Evolutionary conservation across 768 basidiomycete genomes (phyloP).

Genomic region (Galerina sulciceps): DNA sequence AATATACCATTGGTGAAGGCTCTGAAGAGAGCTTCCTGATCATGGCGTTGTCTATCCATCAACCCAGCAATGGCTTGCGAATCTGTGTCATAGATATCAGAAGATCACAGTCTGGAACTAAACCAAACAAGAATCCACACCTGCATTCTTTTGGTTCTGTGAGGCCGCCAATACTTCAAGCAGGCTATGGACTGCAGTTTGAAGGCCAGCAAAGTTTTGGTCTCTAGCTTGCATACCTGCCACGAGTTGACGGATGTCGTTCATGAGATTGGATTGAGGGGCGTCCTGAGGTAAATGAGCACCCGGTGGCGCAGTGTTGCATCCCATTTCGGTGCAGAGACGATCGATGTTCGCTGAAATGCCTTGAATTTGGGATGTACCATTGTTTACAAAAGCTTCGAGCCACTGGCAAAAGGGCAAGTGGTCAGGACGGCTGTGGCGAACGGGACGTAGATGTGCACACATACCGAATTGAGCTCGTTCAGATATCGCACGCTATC

Average conservation of each 20-base stretch:
- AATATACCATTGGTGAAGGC: constrained; percentile 63
- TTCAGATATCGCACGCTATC: constrained; percentile 81
- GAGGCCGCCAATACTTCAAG: constrained; percentile 31
- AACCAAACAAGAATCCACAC: constrained; percentile 6
- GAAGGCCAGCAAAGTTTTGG: constrained; percentile 39
- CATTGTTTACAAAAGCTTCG: constrained; percentile 78
- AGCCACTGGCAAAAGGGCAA: constrained; percentile 65
- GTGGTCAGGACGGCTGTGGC: background rate
- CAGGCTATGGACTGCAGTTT: constrained; percentile 43
- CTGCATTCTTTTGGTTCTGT: constrained; percentile 25
- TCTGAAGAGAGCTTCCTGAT: constrained; percentile 74
- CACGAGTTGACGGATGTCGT: constrained; percentile 41
- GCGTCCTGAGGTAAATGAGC: constrained; percentile 5
- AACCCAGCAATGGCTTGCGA: constrained; percentile 61
- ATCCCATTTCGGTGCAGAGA: constrained; percentile 59
- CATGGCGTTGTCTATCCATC: constrained; percentile 70
- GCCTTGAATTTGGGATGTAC: constrained; percentile 71
- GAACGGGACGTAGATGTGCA: background rate
- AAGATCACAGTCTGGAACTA: background rate
- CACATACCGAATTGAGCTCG: constrained; percentile 68
- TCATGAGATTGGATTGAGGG: constrained; percentile 28
- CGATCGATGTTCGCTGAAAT: constrained; percentile 64
- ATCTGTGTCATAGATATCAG: constrained; percentile 37
- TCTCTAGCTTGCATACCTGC: constrained; percentile 37
- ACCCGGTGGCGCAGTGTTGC: constrained; percentile 10